Percentiles rank a stretch among this genome's conserved stretches.
Evolutionary conservation across 2,329 filamentous ascomycete genomes (phyloP).

Genomic region (Trichophyton rubrum): DNA sequence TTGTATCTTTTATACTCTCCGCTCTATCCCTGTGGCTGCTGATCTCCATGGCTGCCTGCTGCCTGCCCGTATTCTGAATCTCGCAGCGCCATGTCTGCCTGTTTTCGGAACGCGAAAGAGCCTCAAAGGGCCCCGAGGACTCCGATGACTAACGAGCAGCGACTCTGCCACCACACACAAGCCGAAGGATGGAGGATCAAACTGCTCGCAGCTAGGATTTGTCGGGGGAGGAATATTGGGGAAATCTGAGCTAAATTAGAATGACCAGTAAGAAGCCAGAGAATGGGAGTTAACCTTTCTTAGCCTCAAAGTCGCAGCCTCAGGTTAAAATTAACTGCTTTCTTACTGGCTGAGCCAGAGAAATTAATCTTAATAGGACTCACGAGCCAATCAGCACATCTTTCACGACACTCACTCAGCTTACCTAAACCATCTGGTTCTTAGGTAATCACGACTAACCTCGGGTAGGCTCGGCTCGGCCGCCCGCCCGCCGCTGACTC

Average conservation of each 20-base stretch:
- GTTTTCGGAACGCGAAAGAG: not conserved
- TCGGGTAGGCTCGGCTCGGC: constrained; percentile 1
- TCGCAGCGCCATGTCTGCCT: not conserved
- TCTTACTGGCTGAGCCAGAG: too few species aligned
- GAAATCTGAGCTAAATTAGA: too few species aligned
- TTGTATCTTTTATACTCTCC: not conserved
- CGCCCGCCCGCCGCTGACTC: not conserved
- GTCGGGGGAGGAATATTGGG: too few species aligned
- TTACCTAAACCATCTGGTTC: too few species aligned
- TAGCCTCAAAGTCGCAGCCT: not conserved
- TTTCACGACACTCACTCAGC: too few species aligned
- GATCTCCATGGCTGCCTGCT: too few species aligned
- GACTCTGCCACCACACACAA: not conserved
- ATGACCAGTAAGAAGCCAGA: too few species aligned
- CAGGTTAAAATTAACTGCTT: not conserved
- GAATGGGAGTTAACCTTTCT: not conserved
- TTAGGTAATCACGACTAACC: not conserved
- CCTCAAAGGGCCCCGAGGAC: not conserved
- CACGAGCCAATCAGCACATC: too few species aligned
- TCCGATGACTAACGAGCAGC: not conserved
- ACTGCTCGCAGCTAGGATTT: too few species aligned
- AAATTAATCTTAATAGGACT: too few species aligned
- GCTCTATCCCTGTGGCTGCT: too few species aligned
- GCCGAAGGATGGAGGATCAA: not conserved
- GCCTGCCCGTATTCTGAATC: too few species aligned